phyloP scores from a whole-genome alignment of 306 rosid genomes.

The Cucumis hystrix region DNA sequence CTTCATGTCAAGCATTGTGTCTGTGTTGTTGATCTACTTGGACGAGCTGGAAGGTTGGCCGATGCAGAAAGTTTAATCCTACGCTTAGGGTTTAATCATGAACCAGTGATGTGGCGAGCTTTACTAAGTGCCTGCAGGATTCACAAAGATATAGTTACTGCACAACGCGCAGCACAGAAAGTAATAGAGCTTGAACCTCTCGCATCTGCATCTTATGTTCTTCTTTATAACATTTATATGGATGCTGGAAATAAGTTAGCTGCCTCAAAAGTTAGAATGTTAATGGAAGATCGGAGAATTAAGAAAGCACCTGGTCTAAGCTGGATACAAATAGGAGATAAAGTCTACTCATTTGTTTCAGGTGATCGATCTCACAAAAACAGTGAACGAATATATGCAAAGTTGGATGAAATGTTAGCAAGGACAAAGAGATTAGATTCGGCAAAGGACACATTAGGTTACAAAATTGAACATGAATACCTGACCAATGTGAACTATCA shows the following conservation, averaged over 20 bases:
- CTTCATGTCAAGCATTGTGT: constrained; percentile 35
- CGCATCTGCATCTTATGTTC: constrained; percentile 41
- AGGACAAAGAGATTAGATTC: constrained; percentile 16
- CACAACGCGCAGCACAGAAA: constrained; percentile 28
- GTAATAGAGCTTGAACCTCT: constrained; percentile 44
- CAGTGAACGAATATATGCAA: constrained; percentile 22
- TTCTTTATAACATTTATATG: constrained; percentile 42
- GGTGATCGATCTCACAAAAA: constrained; percentile 38
- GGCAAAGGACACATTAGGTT: constrained; percentile 1
- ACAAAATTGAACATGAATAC: constrained; percentile 8
- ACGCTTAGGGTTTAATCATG: constrained; percentile 23
- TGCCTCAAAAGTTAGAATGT: constrained; percentile 29
- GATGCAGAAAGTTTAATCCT: constrained; percentile 34
- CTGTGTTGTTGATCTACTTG: constrained; percentile 43
- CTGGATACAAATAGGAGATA: constrained; percentile 47
- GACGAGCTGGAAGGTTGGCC: constrained; percentile 37
- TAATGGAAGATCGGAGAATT: constrained; percentile 33
- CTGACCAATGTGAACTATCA: constrained; percentile 18
- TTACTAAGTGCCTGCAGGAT: constrained; percentile 46
- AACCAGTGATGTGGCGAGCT: constrained; percentile 53
- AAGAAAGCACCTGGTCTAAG: constrained; percentile 63
- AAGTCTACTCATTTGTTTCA: constrained; percentile 33
- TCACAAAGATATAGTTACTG: constrained; percentile 28
- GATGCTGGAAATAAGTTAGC: constrained; percentile 28
- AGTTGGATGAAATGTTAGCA: constrained; percentile 24